Evolutionary conservation across 1,284 basidiomycete species (phyloP), one percentile per base, ranked within the genome.

Genomic region (Porodaedalea pini): DNA sequence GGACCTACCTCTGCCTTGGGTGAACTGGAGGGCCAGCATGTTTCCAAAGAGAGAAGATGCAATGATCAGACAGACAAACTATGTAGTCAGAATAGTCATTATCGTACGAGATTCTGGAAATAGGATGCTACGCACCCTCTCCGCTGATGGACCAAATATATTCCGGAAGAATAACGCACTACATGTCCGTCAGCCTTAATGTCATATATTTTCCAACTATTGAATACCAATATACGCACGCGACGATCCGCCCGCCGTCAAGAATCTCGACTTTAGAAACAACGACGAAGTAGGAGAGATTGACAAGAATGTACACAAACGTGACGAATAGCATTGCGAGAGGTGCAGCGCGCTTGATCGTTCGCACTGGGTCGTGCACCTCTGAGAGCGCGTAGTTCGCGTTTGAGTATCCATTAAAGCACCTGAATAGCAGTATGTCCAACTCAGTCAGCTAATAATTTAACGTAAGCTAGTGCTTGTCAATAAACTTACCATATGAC

Each of bases 361-460:
- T 88, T 32, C 76, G 75, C 3, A 87, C 76, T 1, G 86, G 86
- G 62, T 88, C 75, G 23, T 75, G 77, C 11, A 87, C 74, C 65
- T 89, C 86, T 3, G 84, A 86, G 2, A 89, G 72, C 0, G 82
- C 83, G 60, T 86, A 88, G 65, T 88, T 88, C 13, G 83, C 85
- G 57, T 84, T 86, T 0, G 81, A 80, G 65, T 87, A 89, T 0
- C 86, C 86, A 52, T 78, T 75, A 66, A 81, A 86, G 0, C 83
- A 84, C 86, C 85, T 87, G 21, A 17, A 36, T 36, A n/a, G 3
- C 37, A 11, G 21, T 44, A 13, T 7, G 25, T 44, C 17, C 2
- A 8, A 23, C 8, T 21, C 21, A 21, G 21, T 56, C 17, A 48
- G 1, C n/a, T 11, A 10, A 34, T 21, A 17, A 2, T 17, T 23